These are phyloP conservation scores for Penicillium roqueforti DNA, from an alignment of 495 filamentous ascomycete genomes.

Conservation along the genomic window DNA sequence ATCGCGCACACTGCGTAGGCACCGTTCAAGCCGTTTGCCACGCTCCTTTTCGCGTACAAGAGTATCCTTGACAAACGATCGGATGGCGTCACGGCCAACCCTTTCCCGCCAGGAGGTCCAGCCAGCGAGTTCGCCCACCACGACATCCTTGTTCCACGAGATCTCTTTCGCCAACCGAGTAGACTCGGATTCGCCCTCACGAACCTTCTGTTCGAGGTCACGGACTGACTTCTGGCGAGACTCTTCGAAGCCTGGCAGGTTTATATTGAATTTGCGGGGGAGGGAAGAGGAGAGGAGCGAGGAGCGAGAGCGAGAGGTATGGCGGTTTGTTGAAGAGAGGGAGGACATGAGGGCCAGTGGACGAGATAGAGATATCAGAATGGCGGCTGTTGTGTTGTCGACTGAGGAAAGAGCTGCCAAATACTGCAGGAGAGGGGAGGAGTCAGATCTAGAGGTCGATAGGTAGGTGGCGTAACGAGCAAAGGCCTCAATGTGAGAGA, in stretches of 20 bases:
- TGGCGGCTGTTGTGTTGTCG: constrained; percentile 72
- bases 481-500: constrained; percentile 64
- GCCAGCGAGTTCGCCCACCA: constrained; percentile 84
- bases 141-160: constrained; percentile 86
- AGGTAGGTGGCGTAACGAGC: constrained; percentile 64
- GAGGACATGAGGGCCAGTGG: constrained; percentile 71
- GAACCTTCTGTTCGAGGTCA: constrained; percentile 72
- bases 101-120: constrained; percentile 86
- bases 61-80: constrained; percentile 70
- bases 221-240: constrained; percentile 74
- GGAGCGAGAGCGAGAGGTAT: constrained; percentile 68
- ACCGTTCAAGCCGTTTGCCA: constrained; percentile 73
- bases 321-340: constrained; percentile 60
- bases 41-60: constrained; percentile 73
- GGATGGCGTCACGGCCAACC: constrained; percentile 68
- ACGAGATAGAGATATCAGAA: constrained; percentile 75
- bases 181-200: constrained; percentile 59
- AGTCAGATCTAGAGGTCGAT: constrained; percentile 63
- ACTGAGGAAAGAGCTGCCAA: constrained; percentile 70
- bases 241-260: constrained; percentile 68
- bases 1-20: constrained; percentile 39
- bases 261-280: constrained; percentile 49
- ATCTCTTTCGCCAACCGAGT: constrained; percentile 69
- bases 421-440: constrained; percentile 64
- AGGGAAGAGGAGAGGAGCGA: constrained; percentile 55